phyloP scores from a whole-genome alignment of 106 monocot species.

The Dioscorea dumetorum region DNA sequence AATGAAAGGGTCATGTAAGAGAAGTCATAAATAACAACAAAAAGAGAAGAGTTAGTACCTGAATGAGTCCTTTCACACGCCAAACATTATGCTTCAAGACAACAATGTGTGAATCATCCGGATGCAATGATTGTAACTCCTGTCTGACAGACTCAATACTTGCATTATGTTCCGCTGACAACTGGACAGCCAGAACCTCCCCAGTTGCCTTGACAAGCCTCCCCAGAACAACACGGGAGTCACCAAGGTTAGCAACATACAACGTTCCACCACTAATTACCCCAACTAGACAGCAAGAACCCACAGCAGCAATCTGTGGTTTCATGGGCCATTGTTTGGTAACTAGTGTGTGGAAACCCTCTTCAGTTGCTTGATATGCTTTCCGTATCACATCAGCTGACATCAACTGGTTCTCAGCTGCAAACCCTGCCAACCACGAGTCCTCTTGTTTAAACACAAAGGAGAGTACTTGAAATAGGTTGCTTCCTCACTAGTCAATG shows the following conservation, averaged over 20 bases:
- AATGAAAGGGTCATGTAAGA: no score
- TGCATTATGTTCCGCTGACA: conserved; percentile 2
- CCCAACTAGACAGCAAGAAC: neutral
- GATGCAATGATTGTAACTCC: neutral
- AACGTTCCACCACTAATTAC: neutral
- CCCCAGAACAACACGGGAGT: neutral
- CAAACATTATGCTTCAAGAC: neutral
- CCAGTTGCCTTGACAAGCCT: neutral
- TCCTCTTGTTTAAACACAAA: no score
- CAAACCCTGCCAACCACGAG: no score
- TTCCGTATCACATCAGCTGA: neutral
- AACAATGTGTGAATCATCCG: neutral
- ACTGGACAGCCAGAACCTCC: neutral
- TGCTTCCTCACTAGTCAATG: no score
- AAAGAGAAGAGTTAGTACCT: no score
- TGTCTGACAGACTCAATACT: neutral
- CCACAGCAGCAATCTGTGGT: neutral
- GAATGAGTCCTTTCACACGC: no score
- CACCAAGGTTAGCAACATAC: conserved; percentile 6
- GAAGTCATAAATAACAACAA: no score
- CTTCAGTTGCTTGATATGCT: conserved; percentile 3
- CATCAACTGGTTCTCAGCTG: no score
- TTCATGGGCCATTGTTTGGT: neutral
- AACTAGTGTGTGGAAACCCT: neutral
- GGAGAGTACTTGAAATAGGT: no score